Conservation (phyloP, 1,284 basidiomycete genomes). For the Athelia sp. region DNA sequence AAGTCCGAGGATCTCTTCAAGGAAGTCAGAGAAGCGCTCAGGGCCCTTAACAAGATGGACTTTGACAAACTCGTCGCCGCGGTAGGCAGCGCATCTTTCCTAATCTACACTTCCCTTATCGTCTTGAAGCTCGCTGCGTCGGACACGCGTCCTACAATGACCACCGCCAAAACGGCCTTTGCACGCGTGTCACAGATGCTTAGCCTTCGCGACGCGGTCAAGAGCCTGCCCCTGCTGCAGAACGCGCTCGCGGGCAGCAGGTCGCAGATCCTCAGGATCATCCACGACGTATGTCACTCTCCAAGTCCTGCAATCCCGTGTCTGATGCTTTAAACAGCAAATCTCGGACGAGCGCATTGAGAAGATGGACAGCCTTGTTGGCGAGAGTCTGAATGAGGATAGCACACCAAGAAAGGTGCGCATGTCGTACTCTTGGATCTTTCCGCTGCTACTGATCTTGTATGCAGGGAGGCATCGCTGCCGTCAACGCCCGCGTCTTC, state of each 20-base stretch:
- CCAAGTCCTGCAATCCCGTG: not conserved
- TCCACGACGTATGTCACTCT: constrained; percentile 46
- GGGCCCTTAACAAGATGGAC: constrained; percentile 73
- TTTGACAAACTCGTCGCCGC: constrained; percentile 82
- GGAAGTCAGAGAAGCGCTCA: constrained; percentile 65
- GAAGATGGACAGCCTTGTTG: constrained; percentile 57
- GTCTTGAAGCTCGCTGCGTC: constrained; percentile 52
- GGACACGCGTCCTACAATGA: constrained; percentile 44
- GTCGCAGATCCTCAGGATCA: constrained; percentile 57
- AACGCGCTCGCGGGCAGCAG: constrained; percentile 54
- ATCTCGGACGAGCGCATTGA: constrained; percentile 65
- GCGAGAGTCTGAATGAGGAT: constrained; percentile 69
- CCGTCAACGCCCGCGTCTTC: constrained; percentile 74
- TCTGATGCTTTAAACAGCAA: constrained; percentile 41
- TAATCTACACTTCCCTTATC: not conserved
- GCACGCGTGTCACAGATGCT: constrained; percentile 74
- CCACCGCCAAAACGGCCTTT: constrained; percentile 58
- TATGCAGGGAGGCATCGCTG: constrained; percentile 58
- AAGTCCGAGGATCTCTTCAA: constrained; percentile 72
- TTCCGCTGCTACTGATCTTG: not conserved
- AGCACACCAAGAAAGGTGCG: constrained; percentile 52
- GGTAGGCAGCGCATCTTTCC: too few relatives aligned
- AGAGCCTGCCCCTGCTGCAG: constrained; percentile 55
- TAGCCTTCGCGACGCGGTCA: constrained; percentile 65
- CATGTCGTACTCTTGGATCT: not conserved